These are phyloP conservation scores for Paramecium sexaurelia DNA, from an alignment of 73 alveolate species.

Conservation along the genomic window DNA sequence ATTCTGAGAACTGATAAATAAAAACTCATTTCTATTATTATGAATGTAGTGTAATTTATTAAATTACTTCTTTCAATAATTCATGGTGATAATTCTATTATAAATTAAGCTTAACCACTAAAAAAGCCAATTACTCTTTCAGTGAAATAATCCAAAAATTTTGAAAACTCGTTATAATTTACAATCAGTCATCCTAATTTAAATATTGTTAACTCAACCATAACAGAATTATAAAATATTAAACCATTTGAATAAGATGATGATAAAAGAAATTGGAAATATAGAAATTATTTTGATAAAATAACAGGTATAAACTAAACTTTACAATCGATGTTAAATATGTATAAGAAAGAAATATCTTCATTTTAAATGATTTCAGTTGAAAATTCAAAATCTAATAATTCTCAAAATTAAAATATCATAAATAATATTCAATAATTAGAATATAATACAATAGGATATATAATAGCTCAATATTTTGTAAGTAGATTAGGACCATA, in stretches of 20 bases:
- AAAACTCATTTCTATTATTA: neutral
- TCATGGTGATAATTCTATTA: neutral
- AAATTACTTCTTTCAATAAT: neutral
- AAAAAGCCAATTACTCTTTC: neutral
- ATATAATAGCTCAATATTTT: slow-evolving; percentile 27
- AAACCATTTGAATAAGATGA: neutral
- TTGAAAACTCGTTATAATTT: neutral
- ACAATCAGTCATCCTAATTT: neutral
- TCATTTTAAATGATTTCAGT: neutral
- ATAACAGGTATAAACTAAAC: neutral
- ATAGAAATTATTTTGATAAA: neutral
- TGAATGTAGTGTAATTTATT: neutral
- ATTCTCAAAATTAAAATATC: neutral
- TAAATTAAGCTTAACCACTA: neutral
- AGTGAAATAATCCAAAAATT: neutral
- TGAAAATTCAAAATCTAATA: neutral
- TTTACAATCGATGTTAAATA: neutral
- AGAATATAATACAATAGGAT: slow-evolving; percentile 33
- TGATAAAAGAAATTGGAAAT: neutral
- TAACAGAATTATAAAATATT: neutral
- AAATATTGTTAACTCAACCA: neutral
- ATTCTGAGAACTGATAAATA: slow-evolving; percentile 7
- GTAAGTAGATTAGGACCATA: slow-evolving; percentile 36
- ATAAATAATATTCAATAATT: neutral
- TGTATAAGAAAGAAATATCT: neutral